phyloP scores from a whole-genome alignment of 2,329 filamentous ascomycete species.

The Podosphaera fusca region DNA sequence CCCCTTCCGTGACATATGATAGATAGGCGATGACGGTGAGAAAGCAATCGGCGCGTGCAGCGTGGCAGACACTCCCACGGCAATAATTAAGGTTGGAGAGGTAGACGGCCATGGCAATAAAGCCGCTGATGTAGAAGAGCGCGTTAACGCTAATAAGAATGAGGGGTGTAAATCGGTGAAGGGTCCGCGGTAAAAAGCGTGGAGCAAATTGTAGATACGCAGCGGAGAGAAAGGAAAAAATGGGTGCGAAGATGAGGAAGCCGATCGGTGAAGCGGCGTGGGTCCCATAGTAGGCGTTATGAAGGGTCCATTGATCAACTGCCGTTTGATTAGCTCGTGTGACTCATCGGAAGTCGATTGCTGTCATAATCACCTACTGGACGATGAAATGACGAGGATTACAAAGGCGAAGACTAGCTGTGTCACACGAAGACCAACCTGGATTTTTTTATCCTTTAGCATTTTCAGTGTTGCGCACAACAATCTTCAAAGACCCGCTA shows the following conservation, averaged over 20 bases:
- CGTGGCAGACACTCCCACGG: neutral
- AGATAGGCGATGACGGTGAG: neutral
- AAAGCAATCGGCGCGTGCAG: neutral
- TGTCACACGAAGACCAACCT: neutral
- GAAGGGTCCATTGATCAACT: neutral
- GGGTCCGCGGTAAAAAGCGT: neutral
- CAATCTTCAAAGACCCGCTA: no score
- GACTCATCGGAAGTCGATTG: no score
- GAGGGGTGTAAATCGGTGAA: neutral
- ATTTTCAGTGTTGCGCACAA: neutral
- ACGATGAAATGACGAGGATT: neutral
- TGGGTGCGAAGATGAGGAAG: neutral
- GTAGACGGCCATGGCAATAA: neutral
- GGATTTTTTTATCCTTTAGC: neutral
- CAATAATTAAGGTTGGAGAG: conserved; percentile 1
- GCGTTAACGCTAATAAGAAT: neutral
- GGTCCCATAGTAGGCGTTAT: neutral
- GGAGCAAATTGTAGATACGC: neutral
- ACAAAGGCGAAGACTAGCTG: neutral
- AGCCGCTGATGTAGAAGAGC: neutral
- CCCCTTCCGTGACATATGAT: neutral
- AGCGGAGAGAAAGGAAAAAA: neutral
- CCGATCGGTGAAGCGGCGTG: neutral
- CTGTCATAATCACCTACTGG: neutral
- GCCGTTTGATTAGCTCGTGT: neutral